Percentiles rank a stretch among this genome's conserved stretches.
Conservation (phyloP, 352 stramenopile genomes). For the Globisporangium iwayamae region DNA sequence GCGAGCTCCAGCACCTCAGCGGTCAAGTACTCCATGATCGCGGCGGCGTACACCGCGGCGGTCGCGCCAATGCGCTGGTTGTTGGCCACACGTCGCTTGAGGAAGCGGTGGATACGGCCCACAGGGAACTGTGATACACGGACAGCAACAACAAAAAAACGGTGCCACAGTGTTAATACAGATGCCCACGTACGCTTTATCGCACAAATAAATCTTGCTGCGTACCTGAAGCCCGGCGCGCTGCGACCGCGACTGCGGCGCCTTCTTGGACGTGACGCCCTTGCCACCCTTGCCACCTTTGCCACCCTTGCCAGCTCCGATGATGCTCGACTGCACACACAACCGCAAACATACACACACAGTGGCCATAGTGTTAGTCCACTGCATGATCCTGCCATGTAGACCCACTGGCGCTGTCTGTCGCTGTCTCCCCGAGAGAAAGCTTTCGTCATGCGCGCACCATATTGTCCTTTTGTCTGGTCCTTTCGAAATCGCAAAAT, state of each 20-base stretch:
- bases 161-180: constrained; percentile 5
- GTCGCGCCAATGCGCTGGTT: constrained; percentile 99
- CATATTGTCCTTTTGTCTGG: not conserved
- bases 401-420: not conserved
- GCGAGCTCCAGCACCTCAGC: constrained; percentile 99
- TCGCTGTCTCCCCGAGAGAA: not conserved
- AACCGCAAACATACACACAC: not conserved
- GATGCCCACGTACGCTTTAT: not conserved
- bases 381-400: not conserved
- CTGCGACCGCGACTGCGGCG: constrained; percentile 96
- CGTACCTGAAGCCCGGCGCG: constrained; percentile 96
- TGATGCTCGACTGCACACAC: constrained; percentile 56
- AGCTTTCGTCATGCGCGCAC: constrained; percentile 1
- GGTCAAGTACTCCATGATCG: constrained; percentile 99
- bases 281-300: constrained; percentile 99
- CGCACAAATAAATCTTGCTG: not conserved
- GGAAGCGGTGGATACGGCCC: constrained; percentile 98
- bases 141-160: constrained; percentile 8
- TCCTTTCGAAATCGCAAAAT: not conserved
- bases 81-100: constrained; percentile 98
- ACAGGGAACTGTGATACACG: constrained; percentile 94
- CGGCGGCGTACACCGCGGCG: constrained; percentile 99
- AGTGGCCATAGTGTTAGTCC: not conserved
- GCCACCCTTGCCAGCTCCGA: constrained; percentile 94
- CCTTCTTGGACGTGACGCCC: constrained; percentile 98